These are phyloP conservation scores for Chimonanthus salicifolius DNA, from an alignment of 164 flowering plant genomes.

Conservation along the genomic window DNA sequence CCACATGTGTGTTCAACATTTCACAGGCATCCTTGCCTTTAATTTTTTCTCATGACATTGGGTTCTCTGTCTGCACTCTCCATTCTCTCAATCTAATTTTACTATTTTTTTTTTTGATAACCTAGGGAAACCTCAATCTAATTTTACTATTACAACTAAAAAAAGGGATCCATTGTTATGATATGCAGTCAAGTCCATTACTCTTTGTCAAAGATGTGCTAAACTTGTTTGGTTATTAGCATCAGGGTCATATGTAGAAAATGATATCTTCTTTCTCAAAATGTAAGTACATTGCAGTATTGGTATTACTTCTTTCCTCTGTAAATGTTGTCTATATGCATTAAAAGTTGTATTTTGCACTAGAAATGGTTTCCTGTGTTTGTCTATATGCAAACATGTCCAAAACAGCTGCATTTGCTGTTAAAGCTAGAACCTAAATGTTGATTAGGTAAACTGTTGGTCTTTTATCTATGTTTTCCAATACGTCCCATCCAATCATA, in stretches of 20 bases:
- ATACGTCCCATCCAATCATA: too few species aligned
- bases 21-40: too few species aligned
- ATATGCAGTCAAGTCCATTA: neutral
- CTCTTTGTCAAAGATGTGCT: neutral
- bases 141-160: too few species aligned
- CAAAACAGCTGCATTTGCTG: neutral
- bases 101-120: too few species aligned
- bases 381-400: neutral
- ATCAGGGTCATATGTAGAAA: slow-evolving; percentile 2
- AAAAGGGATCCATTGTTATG: neutral
- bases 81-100: too few species aligned
- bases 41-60: too few species aligned
- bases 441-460: too few species aligned
- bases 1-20: neutral
- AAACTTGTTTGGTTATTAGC: neutral
- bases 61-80: too few species aligned
- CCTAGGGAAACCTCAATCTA: too few species aligned
- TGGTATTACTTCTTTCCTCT: neutral
- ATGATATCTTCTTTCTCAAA: slow-evolving; percentile 1
- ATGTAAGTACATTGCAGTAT: neutral
- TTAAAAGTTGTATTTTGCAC: neutral
- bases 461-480: too few species aligned
- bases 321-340: neutral
- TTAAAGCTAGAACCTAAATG: too few species aligned
- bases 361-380: neutral